Evolutionary conservation across 345 rosid genomes (phyloP).

Genomic region (Hirschfeldia incana): DNA sequence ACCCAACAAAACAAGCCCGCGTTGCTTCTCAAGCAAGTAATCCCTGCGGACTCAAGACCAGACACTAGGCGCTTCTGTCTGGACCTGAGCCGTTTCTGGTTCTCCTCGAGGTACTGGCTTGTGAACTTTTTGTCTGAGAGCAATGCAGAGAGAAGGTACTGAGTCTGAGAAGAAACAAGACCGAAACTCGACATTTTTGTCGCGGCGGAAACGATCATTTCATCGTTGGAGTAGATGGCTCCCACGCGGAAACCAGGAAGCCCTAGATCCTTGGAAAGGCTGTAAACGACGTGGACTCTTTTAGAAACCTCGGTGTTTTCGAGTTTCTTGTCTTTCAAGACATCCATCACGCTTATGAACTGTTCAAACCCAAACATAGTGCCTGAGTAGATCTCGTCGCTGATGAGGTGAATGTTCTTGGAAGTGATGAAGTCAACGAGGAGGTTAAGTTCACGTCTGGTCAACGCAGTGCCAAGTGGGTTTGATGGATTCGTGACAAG

Average conservation of each 20-base stretch:
- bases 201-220: constrained; percentile 65
- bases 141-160: constrained; percentile 61
- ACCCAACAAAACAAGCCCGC: constrained; percentile 87
- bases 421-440: constrained; percentile 59
- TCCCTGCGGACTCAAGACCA: constrained; percentile 64
- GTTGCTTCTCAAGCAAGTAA: constrained; percentile 58
- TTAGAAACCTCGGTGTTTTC: constrained; percentile 52
- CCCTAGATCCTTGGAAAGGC: constrained; percentile 79
- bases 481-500: constrained; percentile 82
- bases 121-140: constrained; percentile 77
- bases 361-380: constrained; percentile 68
- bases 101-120: constrained; percentile 55
- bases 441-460: constrained; percentile 58
- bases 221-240: constrained; percentile 75
- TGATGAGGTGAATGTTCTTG: constrained; percentile 64
- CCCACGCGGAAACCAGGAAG: constrained; percentile 93
- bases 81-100: constrained; percentile 54
- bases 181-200: constrained; percentile 92
- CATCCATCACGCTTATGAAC: constrained; percentile 68
- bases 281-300: constrained; percentile 67
- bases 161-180: constrained; percentile 80
- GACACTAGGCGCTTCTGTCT: constrained; percentile 54
- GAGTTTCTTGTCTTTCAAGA: constrained; percentile 52
- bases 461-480: constrained; percentile 73
- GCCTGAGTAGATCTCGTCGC: constrained; percentile 82